phyloP scores from a whole-genome alignment of 2,329 filamentous ascomycete genomes.

The Clonostachys chloroleuca region DNA sequence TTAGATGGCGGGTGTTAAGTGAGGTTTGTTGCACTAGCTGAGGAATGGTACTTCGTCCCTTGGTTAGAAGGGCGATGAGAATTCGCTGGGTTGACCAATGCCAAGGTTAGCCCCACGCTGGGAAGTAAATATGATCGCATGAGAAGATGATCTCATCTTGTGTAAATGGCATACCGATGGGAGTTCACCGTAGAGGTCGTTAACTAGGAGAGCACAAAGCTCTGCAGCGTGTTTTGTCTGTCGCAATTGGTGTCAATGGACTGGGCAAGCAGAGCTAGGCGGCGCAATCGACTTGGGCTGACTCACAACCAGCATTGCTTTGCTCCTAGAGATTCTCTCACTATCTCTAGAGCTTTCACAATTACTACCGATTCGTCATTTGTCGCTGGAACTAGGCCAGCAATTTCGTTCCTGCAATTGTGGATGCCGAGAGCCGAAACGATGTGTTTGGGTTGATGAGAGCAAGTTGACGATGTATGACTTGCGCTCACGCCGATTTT shows the following conservation, averaged over 20 bases:
- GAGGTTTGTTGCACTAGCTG: constrained; percentile 69
- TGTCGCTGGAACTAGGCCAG: constrained; percentile 15
- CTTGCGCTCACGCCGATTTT: no score
- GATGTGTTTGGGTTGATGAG: no score
- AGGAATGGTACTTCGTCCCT: constrained; percentile 70
- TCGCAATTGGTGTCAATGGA: constrained; percentile 11
- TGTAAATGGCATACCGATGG: constrained; percentile 65
- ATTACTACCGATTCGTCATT: constrained; percentile 67
- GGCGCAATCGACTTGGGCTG: constrained; percentile 1
- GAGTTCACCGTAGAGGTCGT: constrained; percentile 87
- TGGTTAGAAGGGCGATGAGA: constrained; percentile 70
- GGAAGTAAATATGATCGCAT: background rate
- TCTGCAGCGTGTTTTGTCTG: constrained; percentile 74
- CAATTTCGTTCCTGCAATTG: no score
- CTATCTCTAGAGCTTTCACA: constrained; percentile 71
- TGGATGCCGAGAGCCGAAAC: no score
- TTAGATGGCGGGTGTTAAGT: constrained; percentile 70
- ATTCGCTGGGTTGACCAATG: constrained; percentile 60
- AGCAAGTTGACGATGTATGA: background rate
- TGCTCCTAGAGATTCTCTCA: constrained; percentile 73
- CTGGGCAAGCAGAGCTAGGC: constrained; percentile 3
- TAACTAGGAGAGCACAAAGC: constrained; percentile 85
- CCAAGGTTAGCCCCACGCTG: constrained; percentile 18
- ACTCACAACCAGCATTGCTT: constrained; percentile 53
- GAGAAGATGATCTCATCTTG: background rate